Conservation (phyloP, 2,329 filamentous ascomycete genomes). For the Xenoacremonium recifei region DNA sequence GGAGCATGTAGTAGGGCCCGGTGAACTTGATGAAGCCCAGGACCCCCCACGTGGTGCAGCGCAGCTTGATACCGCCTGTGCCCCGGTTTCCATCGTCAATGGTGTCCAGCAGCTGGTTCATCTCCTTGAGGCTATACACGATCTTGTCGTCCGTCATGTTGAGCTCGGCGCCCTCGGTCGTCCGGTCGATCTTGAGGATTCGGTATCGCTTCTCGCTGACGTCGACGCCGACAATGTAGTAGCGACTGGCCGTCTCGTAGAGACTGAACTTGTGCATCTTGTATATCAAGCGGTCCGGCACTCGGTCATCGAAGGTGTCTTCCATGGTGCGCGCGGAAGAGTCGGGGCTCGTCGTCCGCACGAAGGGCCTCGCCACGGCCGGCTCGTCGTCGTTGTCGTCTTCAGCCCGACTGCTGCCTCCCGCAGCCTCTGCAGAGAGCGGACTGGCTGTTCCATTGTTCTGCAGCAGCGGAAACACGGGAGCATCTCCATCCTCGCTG, state of each 20-base stretch:
- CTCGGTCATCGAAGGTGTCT: constrained; percentile 32
- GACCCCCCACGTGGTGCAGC: constrained; percentile 89
- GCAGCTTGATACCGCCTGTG: constrained; percentile 84
- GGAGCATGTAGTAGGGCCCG: constrained; percentile 92
- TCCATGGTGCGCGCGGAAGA: constrained; percentile 29
- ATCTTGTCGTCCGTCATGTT: constrained; percentile 92
- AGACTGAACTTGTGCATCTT: constrained; percentile 97
- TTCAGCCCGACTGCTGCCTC: constrained; percentile 16
- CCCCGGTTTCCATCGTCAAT: constrained; percentile 94
- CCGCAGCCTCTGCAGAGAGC: constrained; percentile 22
- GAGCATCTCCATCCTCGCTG: constrained; percentile 21
- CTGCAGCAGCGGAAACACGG: constrained; percentile 35
- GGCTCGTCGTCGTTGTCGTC: constrained; percentile 59
- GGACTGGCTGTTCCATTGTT: constrained; percentile 33
- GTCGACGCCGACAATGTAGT: constrained; percentile 92
- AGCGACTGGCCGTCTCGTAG: constrained; percentile 90
- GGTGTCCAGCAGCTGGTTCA: constrained; percentile 87
- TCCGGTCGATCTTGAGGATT: constrained; percentile 93
- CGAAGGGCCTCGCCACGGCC: constrained; percentile 56
- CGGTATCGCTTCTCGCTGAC: constrained; percentile 85
- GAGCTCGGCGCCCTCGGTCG: constrained; percentile 71
- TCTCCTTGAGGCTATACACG: constrained; percentile 87
- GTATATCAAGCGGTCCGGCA: constrained; percentile 42
- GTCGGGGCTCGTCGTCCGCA: constrained; percentile 54
- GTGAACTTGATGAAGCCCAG: constrained; percentile 96